phyloP scores from a whole-genome alignment of 352 stramenopile species.

The Aphanomyces stellatus region DNA sequence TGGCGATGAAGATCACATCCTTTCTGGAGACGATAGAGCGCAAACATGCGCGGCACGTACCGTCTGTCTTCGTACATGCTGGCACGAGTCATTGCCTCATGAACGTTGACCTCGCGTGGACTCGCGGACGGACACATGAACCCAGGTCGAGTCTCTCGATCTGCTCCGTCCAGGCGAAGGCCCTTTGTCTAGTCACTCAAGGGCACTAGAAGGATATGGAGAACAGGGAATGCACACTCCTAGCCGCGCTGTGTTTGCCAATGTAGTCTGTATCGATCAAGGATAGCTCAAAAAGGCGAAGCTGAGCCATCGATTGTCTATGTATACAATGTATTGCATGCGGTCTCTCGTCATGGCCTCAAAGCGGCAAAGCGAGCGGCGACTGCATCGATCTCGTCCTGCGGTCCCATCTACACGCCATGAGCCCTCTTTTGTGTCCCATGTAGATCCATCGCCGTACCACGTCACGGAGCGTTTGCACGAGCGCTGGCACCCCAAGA shows the following conservation, averaged over 20 bases:
- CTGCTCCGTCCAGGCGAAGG: constrained; percentile 15
- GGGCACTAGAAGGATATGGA: constrained; percentile 20
- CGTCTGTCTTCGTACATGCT: not conserved
- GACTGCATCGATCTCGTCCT: not conserved
- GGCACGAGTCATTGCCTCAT: not conserved
- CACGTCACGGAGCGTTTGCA: constrained; percentile 18
- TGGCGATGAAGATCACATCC: not conserved
- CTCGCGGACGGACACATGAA: not conserved
- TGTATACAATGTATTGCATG: no score
- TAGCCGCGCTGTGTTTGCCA: not conserved
- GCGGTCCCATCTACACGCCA: not conserved
- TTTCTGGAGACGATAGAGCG: constrained; percentile 4
- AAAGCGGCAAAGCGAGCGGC: not conserved
- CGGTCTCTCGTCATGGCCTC: no score
- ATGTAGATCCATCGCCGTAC: not conserved
- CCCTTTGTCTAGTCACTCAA: not conserved
- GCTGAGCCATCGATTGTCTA: constrained; percentile 20
- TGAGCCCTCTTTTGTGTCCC: not conserved
- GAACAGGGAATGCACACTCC: not conserved
- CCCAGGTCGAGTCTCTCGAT: not conserved
- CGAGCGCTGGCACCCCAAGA: constrained; percentile 39
- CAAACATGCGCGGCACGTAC: not conserved
- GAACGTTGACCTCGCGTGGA: not conserved
- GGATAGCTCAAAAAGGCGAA: constrained; percentile 20
- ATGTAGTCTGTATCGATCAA: constrained; percentile 1